Evolutionary conservation across 192 early-diverging fungal genomes (phyloP).

Genomic region (Coemansia umbellata): DNA sequence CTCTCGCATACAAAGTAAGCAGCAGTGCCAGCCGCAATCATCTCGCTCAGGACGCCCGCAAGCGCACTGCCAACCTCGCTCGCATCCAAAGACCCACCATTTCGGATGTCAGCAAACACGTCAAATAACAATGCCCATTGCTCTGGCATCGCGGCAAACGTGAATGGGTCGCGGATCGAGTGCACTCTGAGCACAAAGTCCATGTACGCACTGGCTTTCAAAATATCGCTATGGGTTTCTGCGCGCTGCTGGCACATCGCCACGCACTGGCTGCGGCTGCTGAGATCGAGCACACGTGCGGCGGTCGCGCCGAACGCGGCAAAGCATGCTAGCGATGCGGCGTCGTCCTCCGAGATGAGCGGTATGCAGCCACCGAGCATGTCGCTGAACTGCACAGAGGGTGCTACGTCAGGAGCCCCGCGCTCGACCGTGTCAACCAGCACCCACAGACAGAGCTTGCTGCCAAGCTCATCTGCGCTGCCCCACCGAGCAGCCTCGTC

Average conservation of each 20-base stretch:
- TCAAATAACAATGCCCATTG: conserved; percentile 12
- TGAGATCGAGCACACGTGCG: conserved; percentile 1
- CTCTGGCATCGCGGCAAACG: conserved; percentile 13
- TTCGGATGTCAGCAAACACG: not conserved
- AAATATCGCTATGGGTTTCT: not conserved
- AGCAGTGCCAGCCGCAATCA: conserved; percentile 5
- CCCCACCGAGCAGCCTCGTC: not conserved
- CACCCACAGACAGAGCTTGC: conserved; percentile 11
- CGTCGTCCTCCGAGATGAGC: conserved; percentile 3
- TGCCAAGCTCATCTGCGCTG: not conserved
- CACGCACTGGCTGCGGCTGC: conserved; percentile 2
- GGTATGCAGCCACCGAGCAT: conserved; percentile 1
- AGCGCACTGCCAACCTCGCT: not conserved
- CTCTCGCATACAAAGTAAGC: conserved; percentile 31
- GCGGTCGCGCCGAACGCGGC: conserved; percentile 10
- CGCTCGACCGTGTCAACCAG: not conserved
- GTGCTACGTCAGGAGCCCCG: not conserved
- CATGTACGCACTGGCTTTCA: conserved; percentile 6
- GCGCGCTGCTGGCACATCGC: conserved; percentile 3
- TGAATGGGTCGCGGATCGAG: conserved; percentile 25
- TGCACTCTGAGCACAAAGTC: conserved; percentile 4
- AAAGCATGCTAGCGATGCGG: not conserved
- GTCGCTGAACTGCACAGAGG: not conserved
- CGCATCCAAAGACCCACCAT: not conserved
- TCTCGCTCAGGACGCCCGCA: conserved; percentile 1